These are phyloP conservation scores for Coffea eugenioides DNA, from an alignment of 257 asterid species.

Conservation along the genomic window DNA sequence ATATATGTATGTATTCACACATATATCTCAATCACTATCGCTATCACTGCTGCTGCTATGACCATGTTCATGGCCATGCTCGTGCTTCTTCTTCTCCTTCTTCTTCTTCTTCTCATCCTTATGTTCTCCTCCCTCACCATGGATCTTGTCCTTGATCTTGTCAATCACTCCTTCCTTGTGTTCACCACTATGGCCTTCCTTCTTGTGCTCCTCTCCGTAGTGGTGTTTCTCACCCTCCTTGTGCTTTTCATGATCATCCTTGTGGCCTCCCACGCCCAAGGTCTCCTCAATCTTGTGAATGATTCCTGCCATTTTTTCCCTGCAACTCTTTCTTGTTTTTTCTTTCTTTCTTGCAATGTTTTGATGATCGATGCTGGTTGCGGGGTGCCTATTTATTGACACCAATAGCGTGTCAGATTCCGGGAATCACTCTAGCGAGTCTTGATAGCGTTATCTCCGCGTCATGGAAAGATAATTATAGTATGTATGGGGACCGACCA, in stretches of 20 bases:
- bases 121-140: constrained; percentile 17
- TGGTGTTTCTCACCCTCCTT: constrained; percentile 18
- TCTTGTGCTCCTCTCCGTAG: constrained; percentile 28
- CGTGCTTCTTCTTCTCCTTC: constrained; percentile 38
- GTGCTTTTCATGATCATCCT: constrained; percentile 40
- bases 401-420: no score
- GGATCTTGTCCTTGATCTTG: constrained; percentile 34
- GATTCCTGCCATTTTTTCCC: constrained; percentile 61
- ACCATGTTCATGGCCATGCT: constrained; percentile 24
- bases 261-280: constrained; percentile 59
- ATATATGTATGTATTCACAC: no score
- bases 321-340: no score
- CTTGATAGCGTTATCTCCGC: no score
- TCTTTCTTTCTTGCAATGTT: no score
- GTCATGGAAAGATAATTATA: no score
- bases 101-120: constrained; percentile 39
- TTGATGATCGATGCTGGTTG: no score
- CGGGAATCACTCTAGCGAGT: no score
- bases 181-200: constrained; percentile 28
- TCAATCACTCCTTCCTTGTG: constrained; percentile 31
- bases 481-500: no score
- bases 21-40: constrained; percentile 34
- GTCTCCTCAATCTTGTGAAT: constrained; percentile 68
- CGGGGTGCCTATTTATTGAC: no score
- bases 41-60: constrained; percentile 52